These are phyloP conservation scores for Wickerhamomyces kurtzmanii DNA, from an alignment of 805 yeast species.

Conservation along the genomic window DNA sequence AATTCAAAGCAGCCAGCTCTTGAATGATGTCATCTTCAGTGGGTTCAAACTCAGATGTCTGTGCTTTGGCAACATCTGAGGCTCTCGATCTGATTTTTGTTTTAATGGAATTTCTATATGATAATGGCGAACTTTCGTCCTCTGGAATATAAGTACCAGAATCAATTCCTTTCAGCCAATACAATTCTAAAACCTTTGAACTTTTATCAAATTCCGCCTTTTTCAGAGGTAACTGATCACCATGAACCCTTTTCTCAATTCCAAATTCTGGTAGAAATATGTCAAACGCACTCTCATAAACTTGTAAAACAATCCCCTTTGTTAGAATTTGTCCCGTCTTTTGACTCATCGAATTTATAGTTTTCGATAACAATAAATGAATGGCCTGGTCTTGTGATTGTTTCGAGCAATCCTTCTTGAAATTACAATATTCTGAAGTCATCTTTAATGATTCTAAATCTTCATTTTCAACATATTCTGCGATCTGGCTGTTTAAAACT, in stretches of 20 bases:
- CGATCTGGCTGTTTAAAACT: conserved; percentile 28
- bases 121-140: conserved; percentile 74
- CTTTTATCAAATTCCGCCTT: conserved; percentile 86
- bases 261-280: conserved; percentile 89
- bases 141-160: conserved; percentile 85
- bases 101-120: conserved; percentile 70
- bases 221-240: conserved; percentile 87
- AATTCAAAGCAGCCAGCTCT: conserved; percentile 38
- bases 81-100: conserved; percentile 69
- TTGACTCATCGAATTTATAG: conserved; percentile 63
- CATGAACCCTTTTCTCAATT: conserved; percentile 91
- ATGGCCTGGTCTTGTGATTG: conserved; percentile 93
- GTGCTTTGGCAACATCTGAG: conserved; percentile 57
- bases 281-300: conserved; percentile 93
- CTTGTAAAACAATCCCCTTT: conserved; percentile 83
- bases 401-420: conserved; percentile 90
- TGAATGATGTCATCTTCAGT: conserved; percentile 29
- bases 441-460: conserved; percentile 67
- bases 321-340: conserved; percentile 75
- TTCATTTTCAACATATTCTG: conserved; percentile 19
- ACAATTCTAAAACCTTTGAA: conserved; percentile 62
- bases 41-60: conserved; percentile 20
- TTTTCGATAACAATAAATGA: conserved; percentile 76
- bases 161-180: conserved; percentile 90
- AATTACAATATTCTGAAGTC: conserved; percentile 86